phyloP scores from a whole-genome alignment of 2,329 filamentous ascomycete species.

The Tolypocladium endophyticum region DNA sequence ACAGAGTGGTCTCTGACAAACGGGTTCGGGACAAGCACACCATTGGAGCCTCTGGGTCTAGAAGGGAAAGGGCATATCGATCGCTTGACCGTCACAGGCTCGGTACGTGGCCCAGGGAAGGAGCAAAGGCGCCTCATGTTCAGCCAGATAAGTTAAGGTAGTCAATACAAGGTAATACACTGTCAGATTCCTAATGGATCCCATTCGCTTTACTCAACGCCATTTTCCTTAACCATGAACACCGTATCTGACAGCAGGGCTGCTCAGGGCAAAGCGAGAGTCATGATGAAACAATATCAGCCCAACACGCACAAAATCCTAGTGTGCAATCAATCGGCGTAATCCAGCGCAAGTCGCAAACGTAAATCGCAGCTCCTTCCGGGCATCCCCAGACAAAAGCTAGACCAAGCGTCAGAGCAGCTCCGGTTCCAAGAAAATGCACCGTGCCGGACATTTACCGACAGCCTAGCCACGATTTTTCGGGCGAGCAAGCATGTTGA shows the following conservation, averaged over 20 bases:
- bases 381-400: background rate
- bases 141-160: too few relatives aligned
- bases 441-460: background rate
- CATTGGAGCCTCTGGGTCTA: background rate
- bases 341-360: background rate
- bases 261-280: background rate
- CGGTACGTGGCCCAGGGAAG: background rate
- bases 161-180: background rate
- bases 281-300: background rate
- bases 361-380: background rate
- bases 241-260: background rate
- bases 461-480: conserved; percentile 39
- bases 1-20: background rate
- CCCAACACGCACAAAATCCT: background rate
- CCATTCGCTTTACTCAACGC: background rate
- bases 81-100: background rate
- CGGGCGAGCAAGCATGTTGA: conserved; percentile 51
- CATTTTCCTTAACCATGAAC: background rate
- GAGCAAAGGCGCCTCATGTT: background rate
- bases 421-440: background rate
- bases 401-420: background rate
- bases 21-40: background rate
- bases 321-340: background rate
- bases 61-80: background rate
- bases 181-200: too few relatives aligned